Evolutionary conservation across 352 stramenopile genomes (phyloP).

Genomic region (Phytophthora fragariaefolia): DNA sequence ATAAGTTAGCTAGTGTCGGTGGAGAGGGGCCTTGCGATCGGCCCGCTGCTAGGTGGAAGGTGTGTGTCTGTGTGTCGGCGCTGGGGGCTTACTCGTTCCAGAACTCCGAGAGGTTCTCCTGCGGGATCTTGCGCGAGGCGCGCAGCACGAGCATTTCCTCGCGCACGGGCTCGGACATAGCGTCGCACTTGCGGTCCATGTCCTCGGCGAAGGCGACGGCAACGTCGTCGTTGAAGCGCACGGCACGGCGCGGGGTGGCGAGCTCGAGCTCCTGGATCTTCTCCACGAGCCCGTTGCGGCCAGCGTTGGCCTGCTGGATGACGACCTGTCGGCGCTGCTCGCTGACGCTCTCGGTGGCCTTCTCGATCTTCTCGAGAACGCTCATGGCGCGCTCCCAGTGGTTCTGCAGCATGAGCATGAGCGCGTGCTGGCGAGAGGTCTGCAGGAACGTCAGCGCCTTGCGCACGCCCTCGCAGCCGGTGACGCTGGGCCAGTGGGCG

Average conservation of each 20-base stretch:
- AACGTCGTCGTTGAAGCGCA: constrained; percentile 71
- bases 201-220: constrained; percentile 55
- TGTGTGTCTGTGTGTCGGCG: neutral
- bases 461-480: constrained; percentile 64
- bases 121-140: constrained; percentile 71
- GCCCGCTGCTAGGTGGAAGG: too few relatives aligned
- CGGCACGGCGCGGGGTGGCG: constrained; percentile 27
- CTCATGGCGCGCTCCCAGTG: constrained; percentile 76
- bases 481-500: constrained; percentile 51
- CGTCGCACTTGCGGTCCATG: constrained; percentile 68
- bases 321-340: constrained; percentile 69
- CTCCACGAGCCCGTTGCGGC: constrained; percentile 37
- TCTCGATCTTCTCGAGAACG: constrained; percentile 82
- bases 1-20: constrained; percentile 43
- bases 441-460: constrained; percentile 72
- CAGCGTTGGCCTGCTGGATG: constrained; percentile 64
- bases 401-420: constrained; percentile 79
- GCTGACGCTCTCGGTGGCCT: constrained; percentile 71
- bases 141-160: constrained; percentile 85
- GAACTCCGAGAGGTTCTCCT: constrained; percentile 80
- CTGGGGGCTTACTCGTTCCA: constrained; percentile 51
- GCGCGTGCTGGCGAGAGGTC: constrained; percentile 74
- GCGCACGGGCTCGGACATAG: constrained; percentile 54
- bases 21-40: constrained; percentile 21
- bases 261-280: constrained; percentile 46